Base-by-base conservation (phyloP, 768 basidiomycete genomes). In the Chalciporus sphaerocephalus region DNA sequence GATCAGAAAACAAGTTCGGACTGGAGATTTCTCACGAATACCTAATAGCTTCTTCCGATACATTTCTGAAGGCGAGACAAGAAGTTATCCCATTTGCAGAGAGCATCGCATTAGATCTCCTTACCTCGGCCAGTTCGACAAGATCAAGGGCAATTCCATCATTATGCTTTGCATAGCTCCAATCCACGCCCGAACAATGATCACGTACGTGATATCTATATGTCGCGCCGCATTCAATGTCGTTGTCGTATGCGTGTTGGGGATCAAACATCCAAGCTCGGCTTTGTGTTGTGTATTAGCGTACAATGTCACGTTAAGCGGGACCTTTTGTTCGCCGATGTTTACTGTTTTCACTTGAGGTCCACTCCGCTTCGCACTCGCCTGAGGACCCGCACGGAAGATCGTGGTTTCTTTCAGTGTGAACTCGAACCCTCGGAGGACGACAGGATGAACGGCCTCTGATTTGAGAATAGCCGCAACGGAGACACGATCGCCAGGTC, bases 51-150 rank as follows among this genome's bases (percentile, higher is more conserved):
- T 89, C 87, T 15, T 75, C 69, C 1, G 87, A 90, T 7, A 87
- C 83, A 35, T 70, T 70, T 57, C 89, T 89, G 49, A n/a, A 42
- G 5, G 17, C 7, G 2, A 34, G n/a, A 6, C 4, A 20, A 46
- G 1, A 47, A 33, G 38, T 24, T 12, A 21, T 5, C 8, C 16
- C 24, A n/a, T 27, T 11, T 20, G 22, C 13, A 13, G 27, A 49
- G 6, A 43, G n/a, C 5, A 23, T 12, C 6, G 24, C 12, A 30
- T 4, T 17, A 20, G 17, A 38, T 20, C 25, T 6, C 68, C 81
- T 36, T 50, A 86, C 88, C 84, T 78, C 54, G 85, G 86, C 89
- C 89, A 92, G 55, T 91, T 91, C 5, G 89, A 89, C 27, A 92
- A 73, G 36, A 88, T 81, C 15, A 92, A 75, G 15, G 89, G 89